These are phyloP conservation scores for Entomortierella lignicola DNA, from an alignment of 192 early-diverging fungal genomes.

Conservation along the genomic window DNA sequence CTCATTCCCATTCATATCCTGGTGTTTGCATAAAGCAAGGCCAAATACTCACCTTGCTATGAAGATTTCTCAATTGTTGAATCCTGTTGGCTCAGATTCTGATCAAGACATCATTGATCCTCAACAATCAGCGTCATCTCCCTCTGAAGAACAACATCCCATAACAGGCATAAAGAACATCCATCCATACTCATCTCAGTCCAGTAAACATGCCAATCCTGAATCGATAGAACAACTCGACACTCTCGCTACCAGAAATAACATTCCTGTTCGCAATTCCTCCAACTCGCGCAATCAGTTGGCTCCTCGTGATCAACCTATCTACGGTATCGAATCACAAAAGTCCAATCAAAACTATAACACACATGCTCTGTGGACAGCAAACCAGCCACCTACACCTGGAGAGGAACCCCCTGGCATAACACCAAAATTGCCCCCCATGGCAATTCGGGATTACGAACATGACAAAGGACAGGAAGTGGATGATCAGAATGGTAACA, in stretches of 20 bases:
- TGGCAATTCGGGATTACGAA: background rate
- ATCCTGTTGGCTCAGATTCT: conserved; percentile 16
- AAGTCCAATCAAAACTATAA: background rate
- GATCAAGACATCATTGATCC: conserved; percentile 12
- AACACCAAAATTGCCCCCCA: too few species aligned
- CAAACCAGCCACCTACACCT: too few species aligned
- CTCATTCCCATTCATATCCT: too few species aligned
- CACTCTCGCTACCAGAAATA: background rate
- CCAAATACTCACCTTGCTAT: background rate
- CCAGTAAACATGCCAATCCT: conserved; percentile 14
- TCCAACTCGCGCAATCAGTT: background rate
- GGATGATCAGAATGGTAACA: too few species aligned
- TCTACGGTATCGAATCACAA: too few species aligned
- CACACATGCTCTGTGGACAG: background rate
- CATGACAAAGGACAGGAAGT: background rate
- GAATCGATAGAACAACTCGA: conserved; percentile 8
- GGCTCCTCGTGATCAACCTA: too few species aligned
- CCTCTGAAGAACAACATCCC: background rate
- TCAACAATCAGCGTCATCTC: background rate
- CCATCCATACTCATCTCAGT: background rate
- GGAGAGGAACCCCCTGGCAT: too few species aligned
- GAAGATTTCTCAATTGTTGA: conserved; percentile 10
- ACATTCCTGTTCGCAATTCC: background rate
- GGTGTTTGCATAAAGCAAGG: too few species aligned
- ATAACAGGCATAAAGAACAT: background rate